A percentile compares a stretch with the other conserved stretches of the same genome.
Evolutionary conservation across 164 flowering plant species (phyloP).

Genomic region (Pachysandra terminalis): DNA sequence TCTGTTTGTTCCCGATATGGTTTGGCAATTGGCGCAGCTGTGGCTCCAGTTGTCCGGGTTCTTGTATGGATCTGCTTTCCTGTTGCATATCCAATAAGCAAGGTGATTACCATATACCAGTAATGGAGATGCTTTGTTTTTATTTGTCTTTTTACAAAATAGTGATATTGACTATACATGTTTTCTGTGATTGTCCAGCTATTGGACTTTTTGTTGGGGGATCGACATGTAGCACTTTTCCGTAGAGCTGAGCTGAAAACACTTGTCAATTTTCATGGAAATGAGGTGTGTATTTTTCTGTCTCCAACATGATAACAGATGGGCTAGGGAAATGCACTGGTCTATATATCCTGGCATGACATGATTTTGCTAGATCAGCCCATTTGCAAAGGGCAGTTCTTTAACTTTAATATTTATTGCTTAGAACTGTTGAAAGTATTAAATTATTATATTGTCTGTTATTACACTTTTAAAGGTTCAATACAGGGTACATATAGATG

Average conservation of each 20-base stretch:
- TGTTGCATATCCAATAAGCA: conserved; percentile 98
- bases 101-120: conserved; percentile 43
- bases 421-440: no score
- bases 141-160: not conserved
- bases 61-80: conserved; percentile 98
- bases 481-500: no score
- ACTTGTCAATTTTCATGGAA: conserved; percentile 88
- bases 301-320: not conserved
- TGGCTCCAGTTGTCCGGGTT: conserved; percentile 86
- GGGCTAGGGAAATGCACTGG: no score
- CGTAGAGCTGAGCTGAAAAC: conserved; percentile 99
- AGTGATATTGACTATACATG: conserved; percentile 3
- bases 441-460: no score
- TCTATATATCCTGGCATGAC: no score
- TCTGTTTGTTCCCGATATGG: conserved; percentile 97
- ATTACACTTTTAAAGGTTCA: no score
- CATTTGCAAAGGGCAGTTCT: no score
- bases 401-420: no score
- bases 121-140: no score
- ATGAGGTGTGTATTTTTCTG: conserved; percentile 55
- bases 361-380: no score
- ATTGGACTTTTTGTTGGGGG: conserved; percentile 73
- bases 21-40: conserved; percentile 83
- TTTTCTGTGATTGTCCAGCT: conserved; percentile 45
- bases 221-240: conserved; percentile 77